Evolutionary conservation across 1,139 yeast species (phyloP).

Genomic region (Yamadazyma conglobata): DNA sequence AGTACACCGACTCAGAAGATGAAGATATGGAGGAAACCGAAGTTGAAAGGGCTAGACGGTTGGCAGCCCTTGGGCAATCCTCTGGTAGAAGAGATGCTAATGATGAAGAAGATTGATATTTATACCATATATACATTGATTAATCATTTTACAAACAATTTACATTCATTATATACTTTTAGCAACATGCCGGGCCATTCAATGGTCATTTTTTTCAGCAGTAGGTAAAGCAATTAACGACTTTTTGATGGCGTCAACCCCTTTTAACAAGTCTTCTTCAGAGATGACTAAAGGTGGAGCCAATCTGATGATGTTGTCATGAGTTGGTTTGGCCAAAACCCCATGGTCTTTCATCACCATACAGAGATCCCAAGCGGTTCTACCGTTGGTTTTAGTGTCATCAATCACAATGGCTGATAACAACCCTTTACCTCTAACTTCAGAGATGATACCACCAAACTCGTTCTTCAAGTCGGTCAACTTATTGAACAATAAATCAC

Average conservation of each 20-base stretch:
- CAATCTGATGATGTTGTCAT: conserved; percentile 89
- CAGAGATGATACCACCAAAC: conserved; percentile 73
- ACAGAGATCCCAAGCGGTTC: conserved; percentile 96
- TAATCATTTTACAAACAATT: background rate
- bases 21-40: conserved; percentile 52
- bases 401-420: conserved; percentile 91
- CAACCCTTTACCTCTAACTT: conserved; percentile 91
- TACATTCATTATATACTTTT: conserved; percentile 1
- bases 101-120: conserved; percentile 55
- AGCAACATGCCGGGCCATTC: conserved; percentile 9
- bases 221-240: conserved; percentile 60
- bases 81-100: conserved; percentile 42
- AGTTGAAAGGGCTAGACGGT: conserved; percentile 69
- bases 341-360: conserved; percentile 85
- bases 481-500: conserved; percentile 66
- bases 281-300: conserved; percentile 95
- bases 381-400: conserved; percentile 76
- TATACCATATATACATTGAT: background rate
- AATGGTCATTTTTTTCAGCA: conserved; percentile 45
- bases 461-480: conserved; percentile 57
- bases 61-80: conserved; percentile 72
- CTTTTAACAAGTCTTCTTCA: conserved; percentile 79
- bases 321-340: conserved; percentile 94
- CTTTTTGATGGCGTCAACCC: conserved; percentile 67
- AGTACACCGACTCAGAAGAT: conserved; percentile 43